Evolutionary conservation across 2,329 filamentous ascomycete genomes (phyloP), one percentile per base, ranked within the genome.

Genomic region (Talaromyces sp.): DNA sequence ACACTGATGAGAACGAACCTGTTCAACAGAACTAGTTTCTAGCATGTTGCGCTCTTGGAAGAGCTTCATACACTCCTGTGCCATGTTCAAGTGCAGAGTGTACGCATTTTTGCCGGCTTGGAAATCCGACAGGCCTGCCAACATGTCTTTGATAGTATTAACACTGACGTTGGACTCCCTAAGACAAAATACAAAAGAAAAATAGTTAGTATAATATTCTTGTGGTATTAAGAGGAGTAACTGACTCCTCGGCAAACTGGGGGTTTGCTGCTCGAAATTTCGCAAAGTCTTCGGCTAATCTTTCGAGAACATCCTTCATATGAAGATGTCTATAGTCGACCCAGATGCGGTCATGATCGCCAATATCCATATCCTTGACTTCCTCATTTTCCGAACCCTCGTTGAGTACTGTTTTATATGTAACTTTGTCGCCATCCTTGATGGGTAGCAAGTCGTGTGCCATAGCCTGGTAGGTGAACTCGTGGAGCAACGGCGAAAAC

Each of bases 401-500:
- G 66, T 96, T 95, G 65, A 95, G 81, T 1, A 85, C 81, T 58
- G 92, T 93, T 67, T 88, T 89, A 73, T 93, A 99, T 0, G 89
- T 92, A 9, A 96, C 85, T 74, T 95, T 96, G 66, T 96, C 92
- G 28, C 86, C 89, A 59, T 98, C 95, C 69, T 90, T 88, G 71
- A 99, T 92, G 0, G 90, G 89, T 33, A 99, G 79, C 8, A 99
- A 81, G 72, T 99, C 95, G 75, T 97, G 91, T 3, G 92, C 94
- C 94, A 99, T 98, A 57, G 95, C 92, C 76, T 99, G 95, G 74
- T 98, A 99, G 12, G 95, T 97, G 73, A 99, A 97, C 71, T 99
- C 95, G 76, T 99, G 95, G 4, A 98, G 73, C 10, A 98, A 78
- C 1, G 95, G 95, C 0, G 94, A 88, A 78, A 89, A 87, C 3